Base-by-base conservation (phyloP, 2,329 filamentous ascomycete species). In the Clonostachys chloroleuca region DNA sequence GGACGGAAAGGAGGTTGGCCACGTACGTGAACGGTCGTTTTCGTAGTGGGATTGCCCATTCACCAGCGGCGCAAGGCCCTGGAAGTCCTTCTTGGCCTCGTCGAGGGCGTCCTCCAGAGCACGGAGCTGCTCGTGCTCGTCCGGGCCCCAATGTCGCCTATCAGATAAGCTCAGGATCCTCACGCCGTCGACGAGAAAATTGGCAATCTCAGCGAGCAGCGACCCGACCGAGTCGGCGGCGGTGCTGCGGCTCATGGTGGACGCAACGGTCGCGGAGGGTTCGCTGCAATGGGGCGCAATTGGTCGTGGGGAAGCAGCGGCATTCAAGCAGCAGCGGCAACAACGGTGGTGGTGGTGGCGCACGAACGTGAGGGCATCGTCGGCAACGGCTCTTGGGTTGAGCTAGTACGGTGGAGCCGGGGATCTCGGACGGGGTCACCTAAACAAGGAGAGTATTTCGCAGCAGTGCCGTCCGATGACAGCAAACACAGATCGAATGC, bases 71-170 rank as follows among this genome's bases (percentile, higher is more conserved):
- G 72, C 72, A 49, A 83, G 66, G 56, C 78, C 73, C 63, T 83
- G 79, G 52, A 82, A 83, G 63, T 83, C 79, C 59, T 71, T 73
- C 63, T 76, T 79, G 47, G 80, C 80, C 54, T 81, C 77, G 58
- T 81, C 77, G 45, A 83, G 68, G n/a, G 72, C 68, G 35, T 70
- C 66, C 55, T 81, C 74, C 46, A 83, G 67, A 43, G 76, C 72
- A 48, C 72, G 74, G 48, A 76, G 61, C 65, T 83, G 80, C 57
- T 82, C 78, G 58, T 79, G 74, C 65, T 83, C 79, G 67, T 81
- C 78, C 18, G 69, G 65, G 0, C 73, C 76, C 80, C 80, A 83
- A 51, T 75, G 73, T 41, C 72, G 70, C 63, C 81, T 81, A 61
- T 83, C 79, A 55, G 78, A 73, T 54, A 78, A 71, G 64, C 69